These are phyloP conservation scores for Kwoniella newhampshirensis DNA, from an alignment of 768 basidiomycete species.

Conservation along the genomic window DNA sequence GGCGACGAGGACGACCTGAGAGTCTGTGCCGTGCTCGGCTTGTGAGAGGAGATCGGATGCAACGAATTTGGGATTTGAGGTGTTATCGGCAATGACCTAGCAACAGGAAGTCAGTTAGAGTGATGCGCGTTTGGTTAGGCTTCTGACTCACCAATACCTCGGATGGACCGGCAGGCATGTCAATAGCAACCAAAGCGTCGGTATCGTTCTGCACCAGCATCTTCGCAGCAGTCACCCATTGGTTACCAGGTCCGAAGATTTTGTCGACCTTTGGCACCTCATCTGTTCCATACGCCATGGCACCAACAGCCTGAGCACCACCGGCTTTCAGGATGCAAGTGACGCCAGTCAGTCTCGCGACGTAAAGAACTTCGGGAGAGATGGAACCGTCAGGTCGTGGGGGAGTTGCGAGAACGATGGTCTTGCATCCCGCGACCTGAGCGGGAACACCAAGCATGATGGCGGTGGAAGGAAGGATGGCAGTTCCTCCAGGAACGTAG, in stretches of 20 bases:
- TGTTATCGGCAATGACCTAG: slow-evolving; percentile 89
- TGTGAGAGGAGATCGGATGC: slow-evolving; percentile 96
- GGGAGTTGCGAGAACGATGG: slow-evolving; percentile 93
- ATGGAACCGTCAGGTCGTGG: slow-evolving; percentile 88
- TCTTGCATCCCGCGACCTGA: slow-evolving; percentile 90
- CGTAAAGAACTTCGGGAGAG: slow-evolving; percentile 96
- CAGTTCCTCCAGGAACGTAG: slow-evolving; percentile 96
- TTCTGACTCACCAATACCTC: slow-evolving; percentile 80
- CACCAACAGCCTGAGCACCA: slow-evolving; percentile 92
- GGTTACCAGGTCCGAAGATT: slow-evolving; percentile 98
- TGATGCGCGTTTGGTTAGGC: neutral
- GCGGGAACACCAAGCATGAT: slow-evolving; percentile 98
- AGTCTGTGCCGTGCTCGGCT: slow-evolving; percentile 97
- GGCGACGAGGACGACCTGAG: slow-evolving; percentile 91
- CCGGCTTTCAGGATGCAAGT: slow-evolving; percentile 90
- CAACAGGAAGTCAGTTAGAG: neutral
- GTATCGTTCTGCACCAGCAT: slow-evolving; percentile 99
- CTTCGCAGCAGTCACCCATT: slow-evolving; percentile 99
- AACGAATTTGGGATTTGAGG: slow-evolving; percentile 81
- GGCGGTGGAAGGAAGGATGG: slow-evolving; percentile 91
- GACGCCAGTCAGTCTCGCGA: slow-evolving; percentile 85
- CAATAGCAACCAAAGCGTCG: slow-evolving; percentile 90
- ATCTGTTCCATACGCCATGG: slow-evolving; percentile 93
- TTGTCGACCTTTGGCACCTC: slow-evolving; percentile 98
- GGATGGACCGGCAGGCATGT: slow-evolving; percentile 98